Conservation (phyloP, 805 yeast species). For the Suhomyces emberorum region DNA sequence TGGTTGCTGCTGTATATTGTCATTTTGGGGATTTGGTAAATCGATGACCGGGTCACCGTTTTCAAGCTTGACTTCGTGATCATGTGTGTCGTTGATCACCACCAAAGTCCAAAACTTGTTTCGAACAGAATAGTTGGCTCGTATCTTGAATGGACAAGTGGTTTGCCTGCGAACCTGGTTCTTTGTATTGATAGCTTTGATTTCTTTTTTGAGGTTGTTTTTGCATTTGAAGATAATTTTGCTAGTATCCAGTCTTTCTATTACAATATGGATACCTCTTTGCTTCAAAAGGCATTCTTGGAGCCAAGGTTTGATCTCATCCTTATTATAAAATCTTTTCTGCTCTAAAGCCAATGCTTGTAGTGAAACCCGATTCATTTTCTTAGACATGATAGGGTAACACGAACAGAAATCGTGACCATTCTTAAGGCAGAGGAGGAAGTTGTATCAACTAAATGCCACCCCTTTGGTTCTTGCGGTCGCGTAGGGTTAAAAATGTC, state of each 20-base stretch:
- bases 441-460: too few species aligned
- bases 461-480: too few species aligned
- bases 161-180: slow-evolving; percentile 19
- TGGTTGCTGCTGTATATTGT: neutral
- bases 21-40: neutral
- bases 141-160: slow-evolving; percentile 60
- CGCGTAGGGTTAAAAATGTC: too few species aligned
- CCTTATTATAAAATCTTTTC: slow-evolving; percentile 31
- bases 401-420: too few species aligned
- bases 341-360: slow-evolving; percentile 19
- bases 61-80: slow-evolving; percentile 36
- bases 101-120: slow-evolving; percentile 57
- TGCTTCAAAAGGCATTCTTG: slow-evolving; percentile 41
- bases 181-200: slow-evolving; percentile 7
- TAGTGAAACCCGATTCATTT: slow-evolving; percentile 4
- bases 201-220: slow-evolving; percentile 20
- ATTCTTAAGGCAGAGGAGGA: too few species aligned
- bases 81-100: slow-evolving; percentile 57
- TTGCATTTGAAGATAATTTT: slow-evolving; percentile 65
- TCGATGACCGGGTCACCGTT: neutral
- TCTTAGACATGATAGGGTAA: too few species aligned
- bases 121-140: slow-evolving; percentile 58
- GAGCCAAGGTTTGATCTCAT: slow-evolving; percentile 62
- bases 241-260: slow-evolving; percentile 58
- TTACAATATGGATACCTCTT: slow-evolving; percentile 53